Base-by-base conservation (phyloP, 495 filamentous ascomycete species). In the Peziza echinospora region DNA sequence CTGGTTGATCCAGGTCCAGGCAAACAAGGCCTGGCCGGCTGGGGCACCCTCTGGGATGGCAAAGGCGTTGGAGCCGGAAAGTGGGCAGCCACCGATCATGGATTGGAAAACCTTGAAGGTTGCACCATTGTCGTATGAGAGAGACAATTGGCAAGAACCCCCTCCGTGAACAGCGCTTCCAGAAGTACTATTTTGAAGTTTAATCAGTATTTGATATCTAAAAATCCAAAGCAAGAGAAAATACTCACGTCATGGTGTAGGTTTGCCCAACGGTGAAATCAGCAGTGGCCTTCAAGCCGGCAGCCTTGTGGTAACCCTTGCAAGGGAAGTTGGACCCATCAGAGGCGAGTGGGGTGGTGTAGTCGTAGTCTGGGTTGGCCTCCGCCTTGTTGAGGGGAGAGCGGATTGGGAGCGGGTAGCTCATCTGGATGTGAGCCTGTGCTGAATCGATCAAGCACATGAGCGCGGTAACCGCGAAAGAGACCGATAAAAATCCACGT, bases 1-100 rank as follows among this genome's bases (percentile, higher is more conserved):
- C 43, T 66, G 54, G 64, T 82, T 80, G 62, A 71, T 69, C 67
- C 70, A 71, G 17, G 47, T 55, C 51, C 77, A 82, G 16, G 71
- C 68, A 49, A 80, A 75, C 21, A 82, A 57, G 49, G 72, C 73
- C 7, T 67, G 53, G 8, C 76, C 78, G 26, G 64, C 58, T n/a
- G 67, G 66, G 2, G 72, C 71, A 5, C 75, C 72, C 1, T 59
- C 50, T 3, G 81, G 80, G 43, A 87, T 64, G 39, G 63, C 70
- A 60, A 83, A 84, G 49, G 65, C 54, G 60, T 73, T 82, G 16
- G 51, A 67, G 10, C 26, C 43, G 3, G 39, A 25, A 11, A 34
- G 49, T 3, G 64, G 64, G 19, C 65, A 68, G 3, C 55, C 59
- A 22, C 65, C 65, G 11, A 61, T 47, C n/a, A 63, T 63, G 4